Percentiles rank a stretch among this genome's conserved stretches.
These are phyloP conservation scores for Arabidopsis lyrata DNA, from an alignment of 441 rosid species.

Conservation along the genomic window DNA sequence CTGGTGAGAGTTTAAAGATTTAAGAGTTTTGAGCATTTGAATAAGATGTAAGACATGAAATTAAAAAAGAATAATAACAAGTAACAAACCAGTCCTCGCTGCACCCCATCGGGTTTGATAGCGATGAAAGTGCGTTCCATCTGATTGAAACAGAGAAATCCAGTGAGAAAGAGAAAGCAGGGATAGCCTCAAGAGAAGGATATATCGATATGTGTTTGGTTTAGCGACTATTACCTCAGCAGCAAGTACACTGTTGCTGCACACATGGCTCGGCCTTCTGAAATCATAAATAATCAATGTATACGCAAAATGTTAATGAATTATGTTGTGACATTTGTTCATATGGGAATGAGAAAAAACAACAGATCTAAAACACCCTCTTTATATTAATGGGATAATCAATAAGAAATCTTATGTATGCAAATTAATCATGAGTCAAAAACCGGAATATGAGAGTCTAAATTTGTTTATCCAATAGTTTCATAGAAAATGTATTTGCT, in stretches of 20 bases:
- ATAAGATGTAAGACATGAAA: conserved; percentile 1
- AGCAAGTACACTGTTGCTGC: conserved; percentile 77
- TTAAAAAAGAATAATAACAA: conserved; percentile 2
- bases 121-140: conserved; percentile 96
- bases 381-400: not conserved
- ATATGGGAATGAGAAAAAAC: not conserved
- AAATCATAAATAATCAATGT: conserved; percentile 31
- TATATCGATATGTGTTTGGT: not conserved
- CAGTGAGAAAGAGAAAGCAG: not conserved
- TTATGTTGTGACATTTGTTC: not conserved
- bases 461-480: not conserved
- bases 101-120: conserved; percentile 97
- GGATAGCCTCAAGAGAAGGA: not conserved
- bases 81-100: conserved; percentile 77
- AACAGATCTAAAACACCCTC: not conserved
- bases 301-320: not conserved
- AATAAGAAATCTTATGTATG: not conserved
- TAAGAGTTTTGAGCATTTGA: not conserved
- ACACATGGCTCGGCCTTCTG: conserved; percentile 76
- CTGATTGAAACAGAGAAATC: conserved; percentile 47
- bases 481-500: not conserved
- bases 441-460: not conserved
- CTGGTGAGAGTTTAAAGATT: conserved; percentile 44
- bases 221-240: conserved; percentile 67
- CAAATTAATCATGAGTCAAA: not conserved